Evolutionary conservation across 805 yeast species (phyloP), one percentile per base, ranked within the genome.

Genomic region (Barnettozyma pratensis): DNA sequence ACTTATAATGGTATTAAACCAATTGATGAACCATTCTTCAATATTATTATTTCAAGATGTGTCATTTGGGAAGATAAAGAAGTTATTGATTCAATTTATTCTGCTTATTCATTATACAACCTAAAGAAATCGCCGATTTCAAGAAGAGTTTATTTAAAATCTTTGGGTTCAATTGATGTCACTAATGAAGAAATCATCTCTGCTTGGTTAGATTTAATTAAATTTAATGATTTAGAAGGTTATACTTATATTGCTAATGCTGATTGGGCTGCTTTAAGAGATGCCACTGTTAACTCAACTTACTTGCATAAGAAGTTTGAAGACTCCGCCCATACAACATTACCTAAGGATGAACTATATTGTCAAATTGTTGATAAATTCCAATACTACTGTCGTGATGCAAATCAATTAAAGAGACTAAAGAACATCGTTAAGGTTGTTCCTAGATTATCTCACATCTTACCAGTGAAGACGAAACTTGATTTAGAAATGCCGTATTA

Each of bases 211-310:
- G 74, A 76, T 42, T 66, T 77, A 41, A 65, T 82, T 38, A 42
- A 53, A 37, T 74, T 79, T 54, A 81, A 83, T 50, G 77, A 75
- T 34, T 66, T 65, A 41, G 74, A 72, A 44, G 80, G 81, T 9
- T 79, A 77, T 66, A 68, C 65, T 37, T 84, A 81, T 61, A 81
- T 86, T 56, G 90, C 92, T 6, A 81, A 80, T 62, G 92, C 94
- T 9, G 92, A 85, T 67, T 86, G 92, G 92, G 84, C 87, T 37
- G 85, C 92, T 3, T 65, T 87, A 49, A 79, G 91, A 69, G 90
- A 83, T 63, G 87, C 92, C 25, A 86, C 94, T 4, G 48, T 58
- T 38, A 59, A 55, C 7, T 50, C 60, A 1, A 32, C 38, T 28
- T 47, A 42, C 29, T 36, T 47, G 34, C 41, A 42, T 27, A 39